phyloP scores from a whole-genome alignment of 768 basidiomycete species.

The Cystofilobasidium macerans region DNA sequence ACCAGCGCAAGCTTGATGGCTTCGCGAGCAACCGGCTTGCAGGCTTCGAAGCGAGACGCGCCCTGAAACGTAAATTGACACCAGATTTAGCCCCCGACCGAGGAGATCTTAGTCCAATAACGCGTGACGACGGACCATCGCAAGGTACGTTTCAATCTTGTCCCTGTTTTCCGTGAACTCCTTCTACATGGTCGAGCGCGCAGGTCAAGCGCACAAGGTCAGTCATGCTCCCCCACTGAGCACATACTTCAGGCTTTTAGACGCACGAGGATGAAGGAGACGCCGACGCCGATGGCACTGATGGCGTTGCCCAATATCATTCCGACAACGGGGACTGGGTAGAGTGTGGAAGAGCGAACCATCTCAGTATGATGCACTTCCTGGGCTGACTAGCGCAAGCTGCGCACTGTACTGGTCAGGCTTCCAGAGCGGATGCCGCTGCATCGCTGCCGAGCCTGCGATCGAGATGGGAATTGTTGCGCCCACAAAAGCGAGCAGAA shows the following conservation, averaged over 20 bases:
- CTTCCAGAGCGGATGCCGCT: conserved; percentile 65
- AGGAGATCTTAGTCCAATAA: too few relatives aligned
- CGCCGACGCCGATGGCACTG: conserved; percentile 59
- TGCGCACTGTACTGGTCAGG: conserved; percentile 67
- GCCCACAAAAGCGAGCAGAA: conserved; percentile 58
- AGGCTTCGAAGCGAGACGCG: conserved; percentile 71
- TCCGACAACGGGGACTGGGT: conserved; percentile 64
- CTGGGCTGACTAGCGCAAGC: background rate
- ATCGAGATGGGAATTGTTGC: conserved; percentile 71
- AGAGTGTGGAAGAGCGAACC: background rate
- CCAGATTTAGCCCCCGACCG: too few relatives aligned
- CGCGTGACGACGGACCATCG: conserved; percentile 54
- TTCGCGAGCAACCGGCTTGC: conserved; percentile 62
- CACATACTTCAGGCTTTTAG: background rate
- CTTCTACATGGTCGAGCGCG: background rate
- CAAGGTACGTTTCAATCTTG: conserved; percentile 73
- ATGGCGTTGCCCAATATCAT: conserved; percentile 78
- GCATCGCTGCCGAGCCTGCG: conserved; percentile 61
- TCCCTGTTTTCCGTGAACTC: conserved; percentile 60
- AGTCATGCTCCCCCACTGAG: background rate
- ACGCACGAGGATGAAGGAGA: conserved; percentile 31
- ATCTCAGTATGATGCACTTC: background rate
- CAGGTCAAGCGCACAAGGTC: background rate
- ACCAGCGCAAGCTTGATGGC: conserved; percentile 63
- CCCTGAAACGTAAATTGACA: background rate